These are phyloP conservation scores for Hirsutella minnesotensis DNA, from an alignment of 2,329 filamentous ascomycete species.

Conservation along the genomic window DNA sequence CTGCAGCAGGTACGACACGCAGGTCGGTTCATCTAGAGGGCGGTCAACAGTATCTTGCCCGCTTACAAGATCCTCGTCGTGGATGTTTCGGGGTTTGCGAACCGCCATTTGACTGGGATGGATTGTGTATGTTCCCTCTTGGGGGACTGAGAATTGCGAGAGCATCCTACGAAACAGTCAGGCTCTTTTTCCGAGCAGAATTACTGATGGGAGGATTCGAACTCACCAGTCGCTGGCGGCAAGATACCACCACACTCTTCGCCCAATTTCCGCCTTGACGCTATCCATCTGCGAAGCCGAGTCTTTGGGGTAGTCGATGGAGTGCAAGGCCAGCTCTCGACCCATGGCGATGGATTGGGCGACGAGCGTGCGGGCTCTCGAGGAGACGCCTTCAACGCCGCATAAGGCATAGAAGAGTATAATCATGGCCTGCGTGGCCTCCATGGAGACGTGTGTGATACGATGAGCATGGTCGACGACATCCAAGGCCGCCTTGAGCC, in stretches of 20 bases:
- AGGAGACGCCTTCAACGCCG: slow-evolving; percentile 24
- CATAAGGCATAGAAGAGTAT: slow-evolving; percentile 25
- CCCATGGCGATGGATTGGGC: slow-evolving; percentile 16
- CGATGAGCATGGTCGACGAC: slow-evolving; percentile 22
- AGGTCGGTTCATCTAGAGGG: slow-evolving; percentile 19
- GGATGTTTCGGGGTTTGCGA: slow-evolving; percentile 23
- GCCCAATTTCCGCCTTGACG: slow-evolving; percentile 22
- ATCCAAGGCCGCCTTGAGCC: slow-evolving; percentile 22
- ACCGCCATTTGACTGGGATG: slow-evolving; percentile 27
- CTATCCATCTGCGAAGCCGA: slow-evolving; percentile 11
- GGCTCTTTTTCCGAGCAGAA: too few species aligned
- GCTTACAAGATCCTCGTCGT: slow-evolving; percentile 23
- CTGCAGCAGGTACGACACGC: slow-evolving; percentile 24
- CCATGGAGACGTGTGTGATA: slow-evolving; percentile 15
- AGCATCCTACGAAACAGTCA: slow-evolving; percentile 17
- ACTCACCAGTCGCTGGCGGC: slow-evolving; percentile 26
- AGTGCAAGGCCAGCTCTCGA: slow-evolving; percentile 24
- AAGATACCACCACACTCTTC: slow-evolving; percentile 33
- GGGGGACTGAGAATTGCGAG: slow-evolving; percentile 20
- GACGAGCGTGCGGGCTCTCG: slow-evolving; percentile 18
- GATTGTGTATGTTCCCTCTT: slow-evolving; percentile 23
- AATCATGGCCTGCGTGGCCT: slow-evolving; percentile 24
- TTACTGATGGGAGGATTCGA: too few species aligned
- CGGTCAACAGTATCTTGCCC: slow-evolving; percentile 15
- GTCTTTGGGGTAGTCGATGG: slow-evolving; percentile 22